Conservation (phyloP, 2,329 filamentous ascomycete species). For the Hypoxylon sp. region DNA sequence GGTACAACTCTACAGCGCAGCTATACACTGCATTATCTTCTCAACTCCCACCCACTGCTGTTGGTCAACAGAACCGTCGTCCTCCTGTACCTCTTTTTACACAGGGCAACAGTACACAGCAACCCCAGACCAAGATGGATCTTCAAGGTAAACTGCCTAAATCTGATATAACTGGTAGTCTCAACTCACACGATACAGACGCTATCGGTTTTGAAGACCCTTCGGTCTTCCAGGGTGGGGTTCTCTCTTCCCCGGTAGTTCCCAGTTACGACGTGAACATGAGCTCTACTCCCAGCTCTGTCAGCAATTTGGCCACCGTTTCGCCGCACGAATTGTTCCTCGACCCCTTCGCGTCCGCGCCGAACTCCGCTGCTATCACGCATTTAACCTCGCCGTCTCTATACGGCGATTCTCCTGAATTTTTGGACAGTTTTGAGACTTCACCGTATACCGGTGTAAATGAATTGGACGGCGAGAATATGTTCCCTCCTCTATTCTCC, state of each 20-base stretch:
- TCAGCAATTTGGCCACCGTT: constrained; percentile 76
- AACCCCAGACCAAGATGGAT: constrained; percentile 66
- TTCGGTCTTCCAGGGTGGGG: constrained; percentile 68
- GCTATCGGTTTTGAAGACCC: constrained; percentile 73
- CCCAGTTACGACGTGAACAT: constrained; percentile 66
- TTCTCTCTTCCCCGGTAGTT: constrained; percentile 69
- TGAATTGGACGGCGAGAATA: constrained; percentile 70
- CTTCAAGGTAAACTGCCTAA: constrained; percentile 64
- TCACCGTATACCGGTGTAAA: constrained; percentile 81
- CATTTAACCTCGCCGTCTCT: constrained; percentile 88
- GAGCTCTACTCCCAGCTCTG: constrained; percentile 63
- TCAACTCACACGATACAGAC: constrained; percentile 58
- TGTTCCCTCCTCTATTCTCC: constrained; percentile 81
- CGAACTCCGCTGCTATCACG: constrained; percentile 85
- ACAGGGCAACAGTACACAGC: constrained; percentile 69
- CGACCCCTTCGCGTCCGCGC: constrained; percentile 79
- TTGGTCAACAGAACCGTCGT: constrained; percentile 70
- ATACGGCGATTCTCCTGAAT: constrained; percentile 82
- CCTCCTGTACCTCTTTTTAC: constrained; percentile 82
- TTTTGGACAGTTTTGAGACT: constrained; percentile 78
- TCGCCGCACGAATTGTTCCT: constrained; percentile 87
- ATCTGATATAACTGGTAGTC: constrained; percentile 4
- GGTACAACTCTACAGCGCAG: constrained; percentile 70
- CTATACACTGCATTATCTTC: constrained; percentile 77
- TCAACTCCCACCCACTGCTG: constrained; percentile 70